A percentile compares a stretch with the other conserved stretches of the same genome.
These are phyloP conservation scores for Nigrospora osmanthi DNA, from an alignment of 2,329 filamentous ascomycete genomes.

Conservation along the genomic window DNA sequence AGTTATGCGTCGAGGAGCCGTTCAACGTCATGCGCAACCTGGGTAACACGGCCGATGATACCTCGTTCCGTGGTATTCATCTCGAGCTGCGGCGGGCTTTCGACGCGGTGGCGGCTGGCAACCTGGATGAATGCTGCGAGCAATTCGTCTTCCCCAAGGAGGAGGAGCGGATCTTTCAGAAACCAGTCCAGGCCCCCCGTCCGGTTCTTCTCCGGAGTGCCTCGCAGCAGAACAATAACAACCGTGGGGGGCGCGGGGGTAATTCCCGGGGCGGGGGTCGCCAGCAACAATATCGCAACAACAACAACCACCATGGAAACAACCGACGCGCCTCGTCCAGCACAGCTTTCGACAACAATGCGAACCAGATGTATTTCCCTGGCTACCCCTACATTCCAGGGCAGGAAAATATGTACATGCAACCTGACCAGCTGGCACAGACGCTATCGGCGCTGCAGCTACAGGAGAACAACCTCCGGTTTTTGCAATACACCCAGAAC, in stretches of 20 bases:
- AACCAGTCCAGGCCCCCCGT: conserved; percentile 44
- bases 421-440: conserved; percentile 30
- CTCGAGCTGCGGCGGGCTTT: conserved; percentile 85
- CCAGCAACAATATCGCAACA: conserved; percentile 24
- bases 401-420: conserved; percentile 44
- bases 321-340: conserved; percentile 46
- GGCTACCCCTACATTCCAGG: conserved; percentile 32
- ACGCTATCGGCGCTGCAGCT: conserved; percentile 36
- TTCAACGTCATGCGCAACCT: conserved; percentile 88
- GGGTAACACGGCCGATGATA: conserved; percentile 93
- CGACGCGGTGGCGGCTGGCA: conserved; percentile 68
- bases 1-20: conserved; percentile 90
- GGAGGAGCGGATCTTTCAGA: conserved; percentile 56
- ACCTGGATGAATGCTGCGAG: conserved; percentile 78
- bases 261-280: conserved; percentile 42
- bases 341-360: conserved; percentile 40
- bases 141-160: conserved; percentile 83
- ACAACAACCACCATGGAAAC: conserved; percentile 32
- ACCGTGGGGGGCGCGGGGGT: conserved; percentile 37
- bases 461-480: conserved; percentile 35
- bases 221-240: conserved; percentile 44
- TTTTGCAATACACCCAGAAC: conserved; percentile 38
- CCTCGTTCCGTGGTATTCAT: conserved; percentile 86
- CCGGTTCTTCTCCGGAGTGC: conserved; percentile 53
- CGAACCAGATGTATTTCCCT: conserved; percentile 29